A percentile compares a stretch with the other conserved stretches of the same genome.
Conservation (phyloP, 257 asterid genomes). For the Rehmannia glutinosa region DNA sequence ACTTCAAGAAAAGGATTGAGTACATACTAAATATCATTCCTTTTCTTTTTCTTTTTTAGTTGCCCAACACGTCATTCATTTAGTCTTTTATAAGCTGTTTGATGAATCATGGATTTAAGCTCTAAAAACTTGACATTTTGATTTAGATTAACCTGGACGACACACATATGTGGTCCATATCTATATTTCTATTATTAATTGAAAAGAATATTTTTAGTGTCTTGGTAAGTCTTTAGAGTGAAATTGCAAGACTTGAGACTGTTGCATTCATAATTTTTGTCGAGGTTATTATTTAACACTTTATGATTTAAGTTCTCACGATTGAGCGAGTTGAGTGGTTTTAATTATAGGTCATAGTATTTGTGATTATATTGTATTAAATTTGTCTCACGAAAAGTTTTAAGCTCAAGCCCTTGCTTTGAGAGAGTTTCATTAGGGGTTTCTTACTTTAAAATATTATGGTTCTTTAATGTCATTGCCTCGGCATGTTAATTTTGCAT, state of each 20-base stretch:
- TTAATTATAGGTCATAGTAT: background rate
- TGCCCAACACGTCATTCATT: too few relatives aligned
- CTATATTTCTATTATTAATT: background rate
- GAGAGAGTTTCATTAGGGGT: background rate
- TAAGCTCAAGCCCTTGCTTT: background rate
- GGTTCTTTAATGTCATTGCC: background rate
- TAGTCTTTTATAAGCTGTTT: too few relatives aligned
- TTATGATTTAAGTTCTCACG: slow-evolving; percentile 3
- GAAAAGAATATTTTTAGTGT: background rate
- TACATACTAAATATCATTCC: too few relatives aligned
- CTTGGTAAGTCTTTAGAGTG: background rate
- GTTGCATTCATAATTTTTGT: background rate
- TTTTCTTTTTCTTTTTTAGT: too few relatives aligned
- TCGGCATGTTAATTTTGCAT: background rate
- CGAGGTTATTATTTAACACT: background rate
- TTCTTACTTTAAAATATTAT: background rate
- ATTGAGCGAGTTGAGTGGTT: slow-evolving; percentile 1
- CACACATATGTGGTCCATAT: background rate
- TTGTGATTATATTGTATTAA: background rate
- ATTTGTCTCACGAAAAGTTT: background rate
- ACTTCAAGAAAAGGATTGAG: too few relatives aligned
- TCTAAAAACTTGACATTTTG: too few relatives aligned
- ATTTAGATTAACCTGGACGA: background rate
- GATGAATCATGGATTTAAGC: too few relatives aligned
- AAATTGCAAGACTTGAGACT: background rate